Evolutionary conservation across 139 green algal species (phyloP).

Genomic region (Eudorina sp.): DNA sequence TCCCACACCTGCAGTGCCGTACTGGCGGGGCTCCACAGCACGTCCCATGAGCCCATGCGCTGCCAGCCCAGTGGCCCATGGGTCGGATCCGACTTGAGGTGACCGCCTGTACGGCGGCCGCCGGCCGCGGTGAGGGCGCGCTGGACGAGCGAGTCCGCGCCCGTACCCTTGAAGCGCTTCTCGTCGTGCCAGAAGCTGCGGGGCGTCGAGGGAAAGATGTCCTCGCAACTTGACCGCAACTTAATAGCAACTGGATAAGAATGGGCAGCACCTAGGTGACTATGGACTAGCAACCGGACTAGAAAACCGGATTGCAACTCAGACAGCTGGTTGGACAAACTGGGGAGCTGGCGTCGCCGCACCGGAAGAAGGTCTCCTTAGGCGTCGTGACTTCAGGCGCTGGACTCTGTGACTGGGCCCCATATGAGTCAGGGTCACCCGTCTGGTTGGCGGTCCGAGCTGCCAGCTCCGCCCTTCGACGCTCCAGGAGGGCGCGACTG

Average conservation of each 20-base stretch:
- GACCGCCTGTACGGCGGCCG: constrained; percentile 55
- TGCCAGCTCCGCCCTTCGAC: not conserved
- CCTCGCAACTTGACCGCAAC: too few species aligned
- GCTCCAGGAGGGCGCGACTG: not conserved
- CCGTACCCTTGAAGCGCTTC: constrained; percentile 66
- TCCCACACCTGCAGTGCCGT: constrained; percentile 51
- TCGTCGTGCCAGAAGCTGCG: constrained; percentile 70
- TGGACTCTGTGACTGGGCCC: not conserved
- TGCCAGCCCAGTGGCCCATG: constrained; percentile 65
- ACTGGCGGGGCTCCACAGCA: constrained; percentile 62
- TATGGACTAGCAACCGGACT: too few species aligned
- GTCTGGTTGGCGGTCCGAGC: not conserved
- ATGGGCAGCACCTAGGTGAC: too few species aligned
- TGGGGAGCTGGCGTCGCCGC: too few species aligned
- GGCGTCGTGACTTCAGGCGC: too few species aligned
- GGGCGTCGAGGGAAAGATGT: not conserved
- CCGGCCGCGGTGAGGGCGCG: constrained; percentile 53
- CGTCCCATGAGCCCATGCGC: constrained; percentile 57
- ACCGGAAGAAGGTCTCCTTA: constrained; percentile 2
- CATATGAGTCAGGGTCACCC: not conserved
- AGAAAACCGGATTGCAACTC: too few species aligned
- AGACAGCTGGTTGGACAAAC: too few species aligned
- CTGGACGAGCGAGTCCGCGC: constrained; percentile 58
- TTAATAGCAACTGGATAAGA: too few species aligned
- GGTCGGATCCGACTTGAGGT: constrained; percentile 45